Percentiles rank a stretch among this genome's conserved stretches.
Conservation (phyloP, 2,329 filamentous ascomycete species). For the Talaromyces sp. region DNA sequence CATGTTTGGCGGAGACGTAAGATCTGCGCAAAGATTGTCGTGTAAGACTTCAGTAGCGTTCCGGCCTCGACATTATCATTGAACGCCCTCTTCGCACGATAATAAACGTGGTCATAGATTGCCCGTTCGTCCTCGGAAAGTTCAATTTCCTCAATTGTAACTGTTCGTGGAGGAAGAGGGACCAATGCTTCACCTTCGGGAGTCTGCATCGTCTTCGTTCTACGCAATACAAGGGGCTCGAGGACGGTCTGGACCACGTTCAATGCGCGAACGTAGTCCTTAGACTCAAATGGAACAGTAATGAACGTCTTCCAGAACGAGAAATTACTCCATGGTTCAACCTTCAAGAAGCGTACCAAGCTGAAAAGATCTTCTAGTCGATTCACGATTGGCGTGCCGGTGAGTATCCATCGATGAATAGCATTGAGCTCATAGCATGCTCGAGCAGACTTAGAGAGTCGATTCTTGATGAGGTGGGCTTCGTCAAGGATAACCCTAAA, state of each 20-base stretch:
- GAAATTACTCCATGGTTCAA: conserved; percentile 98
- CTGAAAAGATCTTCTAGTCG: conserved; percentile 92
- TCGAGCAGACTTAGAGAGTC: conserved; percentile 86
- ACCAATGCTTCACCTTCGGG: conserved; percentile 78
- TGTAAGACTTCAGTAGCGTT: conserved; percentile 90
- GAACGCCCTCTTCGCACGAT: conserved; percentile 75
- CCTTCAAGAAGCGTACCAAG: conserved; percentile 82
- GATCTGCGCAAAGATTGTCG: conserved; percentile 96
- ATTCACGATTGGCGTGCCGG: conserved; percentile 95
- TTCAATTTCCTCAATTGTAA: conserved; percentile 84
- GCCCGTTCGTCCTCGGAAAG: conserved; percentile 78
- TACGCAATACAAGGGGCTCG: conserved; percentile 87
- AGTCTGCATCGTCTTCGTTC: conserved; percentile 98
- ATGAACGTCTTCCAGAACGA: conserved; percentile 99
- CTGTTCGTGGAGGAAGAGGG: conserved; percentile 69
- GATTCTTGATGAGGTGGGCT: conserved; percentile 86
- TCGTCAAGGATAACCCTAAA: conserved; percentile 95
- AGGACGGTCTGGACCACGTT: conserved; percentile 97
- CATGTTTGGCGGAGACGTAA: conserved; percentile 87
- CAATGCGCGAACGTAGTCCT: conserved; percentile 85
- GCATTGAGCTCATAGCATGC: conserved; percentile 88
- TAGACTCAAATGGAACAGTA: conserved; percentile 92
- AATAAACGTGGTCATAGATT: conserved; percentile 88
- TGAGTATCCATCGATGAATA: conserved; percentile 85
- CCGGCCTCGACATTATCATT: conserved; percentile 83